phyloP scores from a whole-genome alignment of 345 rosid genomes.

The Linum trigynum region DNA sequence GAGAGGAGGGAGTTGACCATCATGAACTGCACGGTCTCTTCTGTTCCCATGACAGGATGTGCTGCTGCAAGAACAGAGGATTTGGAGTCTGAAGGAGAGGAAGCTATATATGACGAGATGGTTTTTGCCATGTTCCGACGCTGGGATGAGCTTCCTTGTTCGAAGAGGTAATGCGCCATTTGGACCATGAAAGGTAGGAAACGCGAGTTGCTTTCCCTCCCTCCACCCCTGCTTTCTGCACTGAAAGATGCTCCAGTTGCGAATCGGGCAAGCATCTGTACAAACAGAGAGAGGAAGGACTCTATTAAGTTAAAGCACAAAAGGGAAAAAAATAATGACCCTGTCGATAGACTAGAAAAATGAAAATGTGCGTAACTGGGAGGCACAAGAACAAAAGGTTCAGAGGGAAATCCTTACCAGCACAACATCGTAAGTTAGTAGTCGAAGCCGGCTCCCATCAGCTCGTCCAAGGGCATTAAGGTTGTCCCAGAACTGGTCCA shows the following conservation, averaged over 20 bases:
- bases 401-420: constrained; percentile 41
- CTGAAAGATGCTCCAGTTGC: constrained; percentile 97
- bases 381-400: not conserved
- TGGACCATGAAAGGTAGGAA: constrained; percentile 91
- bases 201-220: constrained; percentile 95
- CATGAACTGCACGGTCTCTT: constrained; percentile 91
- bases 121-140: constrained; percentile 64
- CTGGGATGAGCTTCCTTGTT: constrained; percentile 80
- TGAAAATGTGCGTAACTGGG: not conserved
- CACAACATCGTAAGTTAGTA: constrained; percentile 86
- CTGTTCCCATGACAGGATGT: constrained; percentile 52
- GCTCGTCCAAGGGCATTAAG: constrained; percentile 90
- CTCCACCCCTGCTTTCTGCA: constrained; percentile 83
- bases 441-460: constrained; percentile 87
- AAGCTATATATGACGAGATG: constrained; percentile 53
- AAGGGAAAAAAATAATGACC: not conserved
- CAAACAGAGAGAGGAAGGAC: constrained; percentile 7
- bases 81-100: constrained; percentile 47
- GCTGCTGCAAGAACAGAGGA: constrained; percentile 41
- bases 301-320: not conserved
- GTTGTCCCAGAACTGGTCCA: constrained; percentile 94
- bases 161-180: constrained; percentile 91
- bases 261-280: constrained; percentile 91
- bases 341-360: not conserved
- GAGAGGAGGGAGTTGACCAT: constrained; percentile 94